Evolutionary conservation across 208 protist species (phyloP).

Genomic region (Leishmania tropica): DNA sequence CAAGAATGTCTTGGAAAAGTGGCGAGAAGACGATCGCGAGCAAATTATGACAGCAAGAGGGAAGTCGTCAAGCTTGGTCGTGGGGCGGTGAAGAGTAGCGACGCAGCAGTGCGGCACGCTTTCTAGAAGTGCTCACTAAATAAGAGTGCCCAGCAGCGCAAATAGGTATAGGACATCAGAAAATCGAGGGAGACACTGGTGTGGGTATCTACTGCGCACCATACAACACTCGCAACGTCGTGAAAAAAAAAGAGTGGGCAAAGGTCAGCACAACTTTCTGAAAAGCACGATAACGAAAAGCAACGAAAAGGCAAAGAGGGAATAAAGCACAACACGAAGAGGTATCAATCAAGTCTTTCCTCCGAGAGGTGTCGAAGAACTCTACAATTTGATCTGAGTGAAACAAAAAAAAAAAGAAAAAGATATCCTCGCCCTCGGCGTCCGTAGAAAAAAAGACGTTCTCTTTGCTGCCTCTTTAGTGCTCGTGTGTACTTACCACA

Average conservation of each 20-base stretch:
- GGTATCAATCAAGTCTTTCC: constrained; percentile 15
- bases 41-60: not conserved
- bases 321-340: not conserved
- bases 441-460: not conserved
- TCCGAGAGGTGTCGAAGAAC: constrained; percentile 5
- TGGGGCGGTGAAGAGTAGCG: not conserved
- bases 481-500: not conserved
- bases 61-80: constrained; percentile 6
- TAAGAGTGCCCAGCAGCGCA: not conserved
- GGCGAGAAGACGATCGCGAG: not conserved
- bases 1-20: not conserved
- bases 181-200: not conserved
- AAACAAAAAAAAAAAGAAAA: constrained; percentile 3
- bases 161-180: constrained; percentile 11
- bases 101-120: not conserved
- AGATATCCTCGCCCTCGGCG: not conserved
- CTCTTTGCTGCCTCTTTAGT: not conserved
- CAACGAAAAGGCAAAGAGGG: not conserved
- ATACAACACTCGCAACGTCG: not conserved
- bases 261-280: not conserved
- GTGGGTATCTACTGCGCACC: not conserved
- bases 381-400: not conserved
- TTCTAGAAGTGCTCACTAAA: not conserved
- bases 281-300: constrained; percentile 15
- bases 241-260: not conserved